Evolutionary conservation across 352 stramenopile species (phyloP), one percentile per base, ranked within the genome.

Genomic region (Globisporangium nunn): DNA sequence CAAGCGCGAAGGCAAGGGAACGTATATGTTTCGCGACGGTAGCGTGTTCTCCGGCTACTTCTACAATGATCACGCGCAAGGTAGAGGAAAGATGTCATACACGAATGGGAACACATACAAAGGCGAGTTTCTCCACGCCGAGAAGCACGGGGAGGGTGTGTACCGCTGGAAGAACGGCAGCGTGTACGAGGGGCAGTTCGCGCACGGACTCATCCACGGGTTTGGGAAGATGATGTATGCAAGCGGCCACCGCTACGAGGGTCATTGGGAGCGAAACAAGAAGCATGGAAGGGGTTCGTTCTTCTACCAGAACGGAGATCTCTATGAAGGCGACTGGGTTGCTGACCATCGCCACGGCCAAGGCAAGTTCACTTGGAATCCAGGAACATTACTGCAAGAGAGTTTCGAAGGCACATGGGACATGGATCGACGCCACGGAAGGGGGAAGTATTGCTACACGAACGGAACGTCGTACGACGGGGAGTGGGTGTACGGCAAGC

Each of bases 21-120:
- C 64, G 1, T 91, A 91, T 58, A 68, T 72, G 17, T 91, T 88
- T 45, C 57, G 66, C 2, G 68, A 79, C 18, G 75, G 81, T 15
- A 83, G 77, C 28, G 67, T 66, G 52, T 93, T 87, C 58, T 81
- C 69, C 1, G 83, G 83, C 2, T 40, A 62, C 0, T 91, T 91
- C 30, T 43, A 62, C 23, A 49, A 76, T 30, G 80, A 90, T 52
- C 80, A 93, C 56, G 78, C 72, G 0, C 52, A 91, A 31, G 92
- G 91, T 12, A 63, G 80, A 28, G 92, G 92, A 15, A 80, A 64
- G 3, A 94, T 96, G 57, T 60, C 62, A 14, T 96, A 92, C 50
- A 57, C 75, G 5, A 97, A 97, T 54, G 91, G 90, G 43, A 93
- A 97, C 47, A 58, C 65, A 40, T 93, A 88, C 54, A 75, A 83